Evolutionary conservation across 1,284 basidiomycete genomes (phyloP).

Genomic region (Trichosporon inkin): DNA sequence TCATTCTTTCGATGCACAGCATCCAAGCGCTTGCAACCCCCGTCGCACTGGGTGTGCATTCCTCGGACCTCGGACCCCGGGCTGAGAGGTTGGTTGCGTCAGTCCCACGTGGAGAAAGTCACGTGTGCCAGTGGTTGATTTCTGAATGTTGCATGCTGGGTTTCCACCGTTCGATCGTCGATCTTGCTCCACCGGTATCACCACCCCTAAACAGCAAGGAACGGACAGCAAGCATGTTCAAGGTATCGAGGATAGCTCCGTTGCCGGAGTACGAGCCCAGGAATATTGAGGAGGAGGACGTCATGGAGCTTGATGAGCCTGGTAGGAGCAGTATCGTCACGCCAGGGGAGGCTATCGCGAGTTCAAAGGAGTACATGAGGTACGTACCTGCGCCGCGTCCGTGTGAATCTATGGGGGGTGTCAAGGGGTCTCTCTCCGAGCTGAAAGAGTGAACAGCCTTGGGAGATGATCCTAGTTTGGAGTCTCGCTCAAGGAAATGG

Average conservation of each 20-base stretch:
- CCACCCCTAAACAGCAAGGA: background rate
- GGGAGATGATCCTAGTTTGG: no score
- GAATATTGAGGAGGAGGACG: background rate
- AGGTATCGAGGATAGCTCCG: conserved; percentile 27
- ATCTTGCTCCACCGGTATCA: background rate
- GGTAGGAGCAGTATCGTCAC: conserved; percentile 32
- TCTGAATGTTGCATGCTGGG: conserved; percentile 4
- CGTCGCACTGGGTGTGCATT: no score
- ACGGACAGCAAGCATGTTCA: conserved; percentile 32
- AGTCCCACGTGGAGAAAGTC: background rate
- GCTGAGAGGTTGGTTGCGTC: background rate
- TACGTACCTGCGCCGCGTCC: conserved; percentile 14
- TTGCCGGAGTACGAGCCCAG: conserved; percentile 21
- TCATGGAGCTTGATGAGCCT: conserved; percentile 21
- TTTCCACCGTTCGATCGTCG: background rate
- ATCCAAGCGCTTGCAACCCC: no score
- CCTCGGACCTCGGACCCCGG: no score
- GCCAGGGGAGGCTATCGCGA: conserved; percentile 48
- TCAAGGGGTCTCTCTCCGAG: no score
- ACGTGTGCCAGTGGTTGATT: background rate
- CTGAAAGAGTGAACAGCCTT: no score
- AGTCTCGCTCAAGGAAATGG: no score
- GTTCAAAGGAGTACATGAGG: conserved; percentile 50
- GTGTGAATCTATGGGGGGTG: no score
- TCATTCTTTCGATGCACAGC: no score